phyloP scores from a whole-genome alignment of 345 rosid genomes.

The Iberis pinnata region DNA sequence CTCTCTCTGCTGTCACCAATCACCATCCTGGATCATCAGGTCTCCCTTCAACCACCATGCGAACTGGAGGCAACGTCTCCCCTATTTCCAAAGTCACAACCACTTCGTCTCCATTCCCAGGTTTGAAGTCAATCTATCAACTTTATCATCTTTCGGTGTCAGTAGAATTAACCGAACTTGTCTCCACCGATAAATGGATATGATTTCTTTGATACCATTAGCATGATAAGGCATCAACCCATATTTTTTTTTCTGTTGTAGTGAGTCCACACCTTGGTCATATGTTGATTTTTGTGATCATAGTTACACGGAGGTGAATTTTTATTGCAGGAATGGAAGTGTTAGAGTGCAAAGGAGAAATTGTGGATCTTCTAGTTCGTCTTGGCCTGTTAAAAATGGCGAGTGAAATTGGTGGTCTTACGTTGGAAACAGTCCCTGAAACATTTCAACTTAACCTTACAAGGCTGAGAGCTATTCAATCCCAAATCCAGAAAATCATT shows the following conservation, averaged over 20 bases:
- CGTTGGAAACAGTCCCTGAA: constrained; percentile 60
- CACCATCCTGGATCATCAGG: constrained; percentile 39
- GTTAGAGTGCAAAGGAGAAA: constrained; percentile 65
- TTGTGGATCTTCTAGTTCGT: constrained; percentile 58
- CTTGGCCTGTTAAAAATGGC: constrained; percentile 71
- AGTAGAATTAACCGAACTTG: constrained; percentile 2
- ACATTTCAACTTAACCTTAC: constrained; percentile 62
- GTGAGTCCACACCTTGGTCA: not conserved
- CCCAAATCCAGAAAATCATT: constrained; percentile 73
- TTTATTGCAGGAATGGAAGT: constrained; percentile 39
- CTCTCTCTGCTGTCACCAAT: constrained; percentile 36
- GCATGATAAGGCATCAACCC: too few relatives aligned
- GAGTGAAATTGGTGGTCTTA: constrained; percentile 51
- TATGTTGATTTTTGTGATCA: constrained; percentile 11
- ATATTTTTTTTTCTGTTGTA: not conserved
- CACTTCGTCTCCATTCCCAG: constrained; percentile 28
- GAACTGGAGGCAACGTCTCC: constrained; percentile 64
- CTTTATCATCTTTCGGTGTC: constrained; percentile 5
- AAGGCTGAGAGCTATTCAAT: constrained; percentile 69
- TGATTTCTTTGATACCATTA: not conserved
- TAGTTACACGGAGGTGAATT: constrained; percentile 6
- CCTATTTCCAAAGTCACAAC: constrained; percentile 32
- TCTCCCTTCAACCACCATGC: constrained; percentile 51
- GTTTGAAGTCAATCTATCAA: constrained; percentile 26
- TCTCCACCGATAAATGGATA: not conserved